Conservation (phyloP, 257 asterid species). For the Solanum arcanum region DNA sequence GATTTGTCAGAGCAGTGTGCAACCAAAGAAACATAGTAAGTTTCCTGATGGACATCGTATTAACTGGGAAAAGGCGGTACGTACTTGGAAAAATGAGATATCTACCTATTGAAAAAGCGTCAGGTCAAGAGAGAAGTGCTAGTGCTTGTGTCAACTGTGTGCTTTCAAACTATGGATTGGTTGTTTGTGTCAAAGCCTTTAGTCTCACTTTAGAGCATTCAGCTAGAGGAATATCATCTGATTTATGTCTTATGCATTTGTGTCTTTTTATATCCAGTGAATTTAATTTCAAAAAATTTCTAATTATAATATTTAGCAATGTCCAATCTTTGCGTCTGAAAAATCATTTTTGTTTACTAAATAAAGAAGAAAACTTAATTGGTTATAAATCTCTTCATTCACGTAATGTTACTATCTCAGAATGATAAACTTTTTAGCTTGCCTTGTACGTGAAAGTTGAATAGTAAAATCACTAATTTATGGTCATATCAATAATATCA, state of each 20-base stretch:
- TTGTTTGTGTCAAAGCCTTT: no score
- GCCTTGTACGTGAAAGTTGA: background rate
- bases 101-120: background rate
- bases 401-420: no score
- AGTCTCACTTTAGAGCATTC: no score
- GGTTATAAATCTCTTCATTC: no score
- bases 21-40: background rate
- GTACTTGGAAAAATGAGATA: no score
- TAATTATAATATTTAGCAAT: background rate
- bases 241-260: no score
- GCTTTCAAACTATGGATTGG: no score
- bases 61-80: background rate
- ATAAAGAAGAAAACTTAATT: background rate
- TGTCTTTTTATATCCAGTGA: background rate
- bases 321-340: background rate
- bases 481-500: background rate
- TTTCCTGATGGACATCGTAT: background rate
- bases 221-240: no score
- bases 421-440: background rate
- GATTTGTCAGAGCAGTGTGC: background rate
- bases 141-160: constrained; percentile 26
- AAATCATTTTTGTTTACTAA: no score
- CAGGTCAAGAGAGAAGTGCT: constrained; percentile 50
- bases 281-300: background rate
- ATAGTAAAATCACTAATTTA: no score